Evolutionary conservation across 1,284 basidiomycete genomes (phyloP).

Genomic region (Tylopilus orsonianus): DNA sequence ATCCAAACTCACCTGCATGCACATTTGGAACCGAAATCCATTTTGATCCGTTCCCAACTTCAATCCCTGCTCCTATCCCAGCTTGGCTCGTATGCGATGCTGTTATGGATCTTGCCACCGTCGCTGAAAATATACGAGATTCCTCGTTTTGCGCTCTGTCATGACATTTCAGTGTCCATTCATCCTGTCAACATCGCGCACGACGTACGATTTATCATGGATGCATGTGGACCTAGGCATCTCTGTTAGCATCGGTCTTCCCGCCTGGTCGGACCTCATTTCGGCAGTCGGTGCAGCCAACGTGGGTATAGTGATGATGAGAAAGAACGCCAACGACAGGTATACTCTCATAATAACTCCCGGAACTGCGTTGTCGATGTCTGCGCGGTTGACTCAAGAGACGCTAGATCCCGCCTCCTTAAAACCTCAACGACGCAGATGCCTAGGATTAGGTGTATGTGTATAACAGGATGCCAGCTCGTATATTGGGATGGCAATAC

Average conservation of each 20-base stretch:
- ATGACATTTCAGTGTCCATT: conserved; percentile 4
- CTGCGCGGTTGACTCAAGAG: background rate
- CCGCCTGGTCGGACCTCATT: background rate
- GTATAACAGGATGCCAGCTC: conserved; percentile 1
- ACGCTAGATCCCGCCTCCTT: background rate
- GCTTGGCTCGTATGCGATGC: background rate
- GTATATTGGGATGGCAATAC: background rate
- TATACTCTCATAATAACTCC: conserved; percentile 11
- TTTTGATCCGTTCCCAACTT: conserved; percentile 3
- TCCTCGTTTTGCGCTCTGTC: conserved; percentile 10
- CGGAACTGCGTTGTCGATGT: background rate
- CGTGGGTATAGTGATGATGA: conserved; percentile 6
- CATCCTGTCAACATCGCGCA: background rate
- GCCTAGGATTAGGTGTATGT: conserved; percentile 16
- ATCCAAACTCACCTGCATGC: conserved; percentile 13
- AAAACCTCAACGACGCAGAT: conserved; percentile 8
- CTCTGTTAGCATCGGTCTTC: conserved; percentile 17
- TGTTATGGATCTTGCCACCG: background rate
- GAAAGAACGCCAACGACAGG: conserved; percentile 1
- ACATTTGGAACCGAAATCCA: conserved; percentile 12
- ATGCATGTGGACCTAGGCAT: conserved; percentile 1
- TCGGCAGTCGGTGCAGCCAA: conserved; percentile 15
- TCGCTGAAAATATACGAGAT: background rate
- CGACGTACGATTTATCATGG: conserved; percentile 17
- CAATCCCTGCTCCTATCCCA: background rate